These are phyloP conservation scores for Colletotrichum trifolii DNA, from an alignment of 2,329 filamentous ascomycete species.

Conservation along the genomic window DNA sequence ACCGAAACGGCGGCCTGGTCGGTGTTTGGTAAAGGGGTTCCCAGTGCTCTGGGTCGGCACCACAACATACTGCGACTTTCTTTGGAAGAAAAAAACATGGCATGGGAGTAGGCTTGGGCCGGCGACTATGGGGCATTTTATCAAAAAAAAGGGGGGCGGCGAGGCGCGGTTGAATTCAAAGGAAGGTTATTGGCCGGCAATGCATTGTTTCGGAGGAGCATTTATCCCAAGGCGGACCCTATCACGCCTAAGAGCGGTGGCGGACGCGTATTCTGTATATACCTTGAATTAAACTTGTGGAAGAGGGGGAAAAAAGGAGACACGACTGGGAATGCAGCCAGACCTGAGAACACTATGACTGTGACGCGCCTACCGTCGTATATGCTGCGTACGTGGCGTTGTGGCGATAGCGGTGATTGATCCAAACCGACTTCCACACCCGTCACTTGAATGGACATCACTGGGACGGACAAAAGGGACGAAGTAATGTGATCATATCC, in stretches of 20 bases:
- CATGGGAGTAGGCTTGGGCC: slow-evolving; percentile 5
- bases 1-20: slow-evolving; percentile 32
- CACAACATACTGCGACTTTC: not conserved
- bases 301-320: not conserved
- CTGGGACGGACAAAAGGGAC: not conserved
- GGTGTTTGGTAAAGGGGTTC: slow-evolving; percentile 32
- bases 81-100: not conserved
- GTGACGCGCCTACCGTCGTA: no score
- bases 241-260: no score
- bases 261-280: no score
- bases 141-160: not conserved
- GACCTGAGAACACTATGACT: no score
- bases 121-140: slow-evolving; percentile 10
- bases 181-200: not conserved
- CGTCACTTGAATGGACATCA: not conserved
- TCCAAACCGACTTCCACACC: no score
- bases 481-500: not conserved
- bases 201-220: not conserved
- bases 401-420: no score
- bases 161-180: not conserved
- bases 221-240: not conserved
- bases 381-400: no score
- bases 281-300: not conserved
- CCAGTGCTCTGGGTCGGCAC: not conserved
- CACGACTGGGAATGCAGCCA: no score